A percentile compares a stretch with the other conserved stretches of the same genome.
These are phyloP conservation scores for Tephrocybe sp. DNA, from an alignment of 768 basidiomycete species.

Conservation along the genomic window DNA sequence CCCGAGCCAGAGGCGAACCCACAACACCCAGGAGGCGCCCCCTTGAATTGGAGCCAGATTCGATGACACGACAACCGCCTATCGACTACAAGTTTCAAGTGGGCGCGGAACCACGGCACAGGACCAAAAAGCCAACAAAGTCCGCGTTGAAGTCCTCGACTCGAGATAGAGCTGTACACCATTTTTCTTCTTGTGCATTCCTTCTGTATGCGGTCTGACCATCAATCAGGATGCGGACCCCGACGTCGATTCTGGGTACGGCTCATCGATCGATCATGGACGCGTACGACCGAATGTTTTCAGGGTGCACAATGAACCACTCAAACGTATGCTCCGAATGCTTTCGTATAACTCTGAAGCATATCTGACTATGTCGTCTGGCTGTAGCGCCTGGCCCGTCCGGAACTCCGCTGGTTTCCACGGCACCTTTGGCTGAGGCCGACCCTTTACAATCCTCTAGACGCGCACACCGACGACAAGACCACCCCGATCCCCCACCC, in stretches of 20 bases:
- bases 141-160: slow-evolving; percentile 4
- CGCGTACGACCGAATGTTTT: not conserved
- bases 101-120: slow-evolving; percentile 13
- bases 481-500: too few relatives aligned
- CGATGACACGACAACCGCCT: slow-evolving; percentile 22
- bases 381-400: slow-evolving; percentile 6
- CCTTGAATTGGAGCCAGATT: slow-evolving; percentile 26
- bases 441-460: not conserved
- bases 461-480: too few relatives aligned
- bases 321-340: not conserved
- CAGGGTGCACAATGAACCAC: not conserved
- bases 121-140: slow-evolving; percentile 10
- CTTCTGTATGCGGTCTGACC: not conserved
- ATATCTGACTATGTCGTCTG: not conserved
- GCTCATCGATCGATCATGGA: not conserved
- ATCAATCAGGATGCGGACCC: too few relatives aligned
- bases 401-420: not conserved
- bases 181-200: not conserved
- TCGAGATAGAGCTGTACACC: not conserved
- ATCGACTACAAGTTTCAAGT: too few relatives aligned
- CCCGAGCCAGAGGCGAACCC: slow-evolving; percentile 25
- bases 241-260: not conserved
- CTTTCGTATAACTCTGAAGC: not conserved
- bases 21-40: slow-evolving; percentile 27
- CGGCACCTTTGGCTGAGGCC: slow-evolving; percentile 9